Evolutionary conservation across 1,139 yeast species (phyloP).

Genomic region (Waltiozyma sp.): DNA sequence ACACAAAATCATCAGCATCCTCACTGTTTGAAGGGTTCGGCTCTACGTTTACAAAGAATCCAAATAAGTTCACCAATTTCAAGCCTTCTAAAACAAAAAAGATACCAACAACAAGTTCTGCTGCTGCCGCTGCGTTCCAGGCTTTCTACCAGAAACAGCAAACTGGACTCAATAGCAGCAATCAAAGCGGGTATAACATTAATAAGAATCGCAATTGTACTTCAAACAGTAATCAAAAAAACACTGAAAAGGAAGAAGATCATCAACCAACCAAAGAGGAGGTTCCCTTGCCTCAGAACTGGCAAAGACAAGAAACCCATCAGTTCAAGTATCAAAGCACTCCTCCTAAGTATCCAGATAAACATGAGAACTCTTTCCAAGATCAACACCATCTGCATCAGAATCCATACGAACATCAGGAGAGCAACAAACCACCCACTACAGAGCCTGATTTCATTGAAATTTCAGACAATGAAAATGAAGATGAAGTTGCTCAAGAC

Average conservation of each 20-base stretch:
- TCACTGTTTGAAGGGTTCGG: slow-evolving; percentile 2
- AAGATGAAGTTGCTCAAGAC: background rate
- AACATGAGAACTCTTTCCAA: background rate
- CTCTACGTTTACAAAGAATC: background rate
- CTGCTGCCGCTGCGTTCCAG: background rate
- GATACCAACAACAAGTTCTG: background rate
- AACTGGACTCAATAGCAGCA: slow-evolving; percentile 1
- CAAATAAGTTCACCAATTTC: background rate
- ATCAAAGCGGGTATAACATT: background rate
- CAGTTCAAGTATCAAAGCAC: background rate
- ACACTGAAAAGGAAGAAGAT: background rate
- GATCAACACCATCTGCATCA: background rate
- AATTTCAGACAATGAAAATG: background rate
- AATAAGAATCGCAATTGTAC: background rate
- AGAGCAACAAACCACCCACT: background rate
- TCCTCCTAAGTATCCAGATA: background rate
- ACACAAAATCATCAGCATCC: slow-evolving; percentile 5
- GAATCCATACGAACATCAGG: too few relatives aligned
- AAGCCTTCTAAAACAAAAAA: slow-evolving; percentile 1
- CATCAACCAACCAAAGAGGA: background rate
- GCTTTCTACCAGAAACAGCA: slow-evolving; percentile 1
- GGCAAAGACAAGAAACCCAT: background rate
- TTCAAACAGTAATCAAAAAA: background rate
- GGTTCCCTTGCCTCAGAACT: background rate
- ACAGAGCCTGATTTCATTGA: background rate